Evolutionary conservation across 768 basidiomycete genomes (phyloP).

Genomic region (Mycena epipterygia): DNA sequence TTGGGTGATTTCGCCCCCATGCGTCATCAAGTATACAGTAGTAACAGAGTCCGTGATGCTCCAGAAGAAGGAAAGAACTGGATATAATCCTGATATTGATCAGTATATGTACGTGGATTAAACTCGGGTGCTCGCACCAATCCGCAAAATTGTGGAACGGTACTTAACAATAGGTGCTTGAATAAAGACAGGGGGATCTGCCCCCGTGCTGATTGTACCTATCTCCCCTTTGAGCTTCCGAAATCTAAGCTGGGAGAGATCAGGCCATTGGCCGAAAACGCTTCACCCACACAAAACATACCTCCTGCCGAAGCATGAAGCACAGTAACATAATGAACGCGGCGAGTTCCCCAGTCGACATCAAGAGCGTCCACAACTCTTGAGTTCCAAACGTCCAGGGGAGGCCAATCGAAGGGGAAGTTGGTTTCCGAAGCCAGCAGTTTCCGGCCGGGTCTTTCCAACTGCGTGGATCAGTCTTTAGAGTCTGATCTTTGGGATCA

Average conservation of each 20-base stretch:
- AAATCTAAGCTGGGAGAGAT: neutral
- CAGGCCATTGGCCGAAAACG: neutral
- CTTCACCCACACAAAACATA: neutral
- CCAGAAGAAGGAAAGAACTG: conserved; percentile 2
- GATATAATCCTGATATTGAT: neutral
- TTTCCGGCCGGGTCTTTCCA: too few relatives aligned
- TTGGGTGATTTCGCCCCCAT: neutral
- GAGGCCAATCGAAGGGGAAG: too few relatives aligned
- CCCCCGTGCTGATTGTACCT: neutral
- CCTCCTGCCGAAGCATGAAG: conserved; percentile 8
- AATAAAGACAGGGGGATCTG: neutral
- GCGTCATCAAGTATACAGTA: neutral
- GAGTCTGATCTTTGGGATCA: too few relatives aligned
- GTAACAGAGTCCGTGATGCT: neutral
- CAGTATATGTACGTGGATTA: neutral
- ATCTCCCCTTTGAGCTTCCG: neutral
- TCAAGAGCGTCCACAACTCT: too few relatives aligned
- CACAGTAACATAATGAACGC: neutral
- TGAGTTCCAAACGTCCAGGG: neutral
- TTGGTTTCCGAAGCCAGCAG: too few relatives aligned
- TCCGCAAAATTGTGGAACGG: conserved; percentile 6
- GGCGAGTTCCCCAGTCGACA: too few relatives aligned
- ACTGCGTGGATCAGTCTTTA: too few relatives aligned
- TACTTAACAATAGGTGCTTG: neutral
- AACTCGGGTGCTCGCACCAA: neutral